Conservation (phyloP, 129 eudicot genomes). For the Smallanthus sonchifolius region DNA sequence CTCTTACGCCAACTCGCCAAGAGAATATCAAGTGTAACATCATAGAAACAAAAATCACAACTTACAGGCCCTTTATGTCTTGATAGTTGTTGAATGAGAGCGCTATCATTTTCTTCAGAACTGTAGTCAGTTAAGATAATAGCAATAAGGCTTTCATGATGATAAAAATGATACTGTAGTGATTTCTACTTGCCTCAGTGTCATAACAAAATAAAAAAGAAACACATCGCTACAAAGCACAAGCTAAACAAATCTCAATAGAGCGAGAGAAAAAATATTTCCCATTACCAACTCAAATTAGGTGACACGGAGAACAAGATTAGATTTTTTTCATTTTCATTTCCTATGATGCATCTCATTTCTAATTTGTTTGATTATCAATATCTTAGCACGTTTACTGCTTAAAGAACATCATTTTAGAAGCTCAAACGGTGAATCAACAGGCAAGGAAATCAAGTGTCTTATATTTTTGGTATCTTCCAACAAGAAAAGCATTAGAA, state of each 20-base stretch:
- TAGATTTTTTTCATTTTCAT: neutral
- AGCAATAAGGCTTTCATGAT: slow-evolving; percentile 15
- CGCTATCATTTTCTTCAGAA: slow-evolving; percentile 59
- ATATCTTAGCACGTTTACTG: neutral
- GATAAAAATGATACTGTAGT: neutral
- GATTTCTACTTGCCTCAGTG: neutral
- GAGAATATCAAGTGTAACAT: slow-evolving; percentile 1
- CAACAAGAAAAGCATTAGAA: neutral
- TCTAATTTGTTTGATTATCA: neutral
- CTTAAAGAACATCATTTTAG: neutral
- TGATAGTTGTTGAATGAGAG: slow-evolving; percentile 67
- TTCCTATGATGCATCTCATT: neutral
- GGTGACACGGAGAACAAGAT: neutral
- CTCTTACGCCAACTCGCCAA: neutral
- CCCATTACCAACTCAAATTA: neutral
- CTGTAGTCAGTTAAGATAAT: slow-evolving; percentile 31
- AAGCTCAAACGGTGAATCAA: neutral
- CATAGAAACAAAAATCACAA: slow-evolving; percentile 7
- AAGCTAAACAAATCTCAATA: neutral
- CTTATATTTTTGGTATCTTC: neutral
- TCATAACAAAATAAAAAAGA: neutral
- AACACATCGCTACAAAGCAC: slow-evolving; percentile 5
- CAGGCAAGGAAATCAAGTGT: neutral
- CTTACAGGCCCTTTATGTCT: slow-evolving; percentile 94
- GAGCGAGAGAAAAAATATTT: neutral